Evolutionary conservation across 225 moss, liverwort and hornwort genomes (phyloP), one percentile per base, ranked within the genome.

Genomic region (Bryum argenteum): DNA sequence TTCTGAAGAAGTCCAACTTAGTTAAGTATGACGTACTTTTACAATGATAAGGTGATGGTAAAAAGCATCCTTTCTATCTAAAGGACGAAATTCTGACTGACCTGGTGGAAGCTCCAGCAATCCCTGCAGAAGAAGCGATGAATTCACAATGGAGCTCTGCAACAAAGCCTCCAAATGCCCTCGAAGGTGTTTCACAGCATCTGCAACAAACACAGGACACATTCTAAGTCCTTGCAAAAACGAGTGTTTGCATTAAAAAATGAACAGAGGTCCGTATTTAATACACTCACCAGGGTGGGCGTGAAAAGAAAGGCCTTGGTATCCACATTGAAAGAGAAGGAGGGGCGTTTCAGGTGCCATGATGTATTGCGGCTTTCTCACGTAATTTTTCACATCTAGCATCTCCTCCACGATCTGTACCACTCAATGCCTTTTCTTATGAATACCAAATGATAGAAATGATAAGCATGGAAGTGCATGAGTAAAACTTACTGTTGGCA

Each of bases 271-370:
- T 28, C 28, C 28, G 5, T 28, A 28, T 28, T 28, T 2, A 28
- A 28, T 5, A 28, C 28, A 2, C 28, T 28, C 87, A 94, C 94
- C 89, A 73, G 85, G 77, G 67, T 85, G 78, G 74, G 84, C 73
- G 62, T 84, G 85, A 75, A 94, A 88, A 66, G 77, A 80, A 28
- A 94, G 85, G 17, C 98, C 98, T 69, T 92, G 85, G 69, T 88
- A 98, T 33, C 91, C 91, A 79, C 94, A 94, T 43, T 74, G 67
- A 54, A 82, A 82, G 22, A 98, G 86, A 58, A 91, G 88, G 23
- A 98, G 84, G 45, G 91, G 91, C 54, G 80, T 76, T 80, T 94
- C 94, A 61, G 92, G 83, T 67, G 98, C 94, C 94, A 98, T 88
- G 22, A 85, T 71, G 63, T 94, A 98, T 65, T 94, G 94, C 33